phyloP scores from a whole-genome alignment of 2,329 filamentous ascomycete genomes.

The Exophiala sideris region DNA sequence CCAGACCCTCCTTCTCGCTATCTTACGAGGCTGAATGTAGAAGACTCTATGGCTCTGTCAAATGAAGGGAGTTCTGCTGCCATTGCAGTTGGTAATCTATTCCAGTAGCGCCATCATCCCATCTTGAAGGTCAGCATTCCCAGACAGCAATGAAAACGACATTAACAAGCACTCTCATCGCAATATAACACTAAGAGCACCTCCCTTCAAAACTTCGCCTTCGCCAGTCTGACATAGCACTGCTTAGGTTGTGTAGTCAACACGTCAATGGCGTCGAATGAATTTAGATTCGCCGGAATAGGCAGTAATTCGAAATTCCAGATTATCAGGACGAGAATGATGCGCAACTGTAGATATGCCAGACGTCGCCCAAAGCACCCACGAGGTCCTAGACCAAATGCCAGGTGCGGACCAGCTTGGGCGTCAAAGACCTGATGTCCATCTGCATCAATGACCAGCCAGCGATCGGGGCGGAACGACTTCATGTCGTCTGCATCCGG shows the following conservation, averaged over 20 bases:
- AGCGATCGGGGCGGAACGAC: constrained; percentile 40
- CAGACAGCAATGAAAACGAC: no score
- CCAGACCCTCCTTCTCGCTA: no score
- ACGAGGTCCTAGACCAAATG: constrained; percentile 38
- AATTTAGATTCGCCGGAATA: constrained; percentile 25
- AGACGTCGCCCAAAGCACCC: constrained; percentile 40
- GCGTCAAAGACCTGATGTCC: constrained; percentile 35
- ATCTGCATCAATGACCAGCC: constrained; percentile 34
- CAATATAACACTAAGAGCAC: no score
- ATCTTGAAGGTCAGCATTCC: no score
- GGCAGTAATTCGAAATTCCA: constrained; percentile 40
- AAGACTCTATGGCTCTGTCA: no score
- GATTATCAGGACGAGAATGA: constrained; percentile 37
- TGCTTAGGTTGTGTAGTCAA: constrained; percentile 1
- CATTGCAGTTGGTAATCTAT: no score
- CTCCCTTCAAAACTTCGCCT: no score
- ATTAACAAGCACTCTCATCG: no score
- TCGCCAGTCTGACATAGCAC: constrained; percentile 10
- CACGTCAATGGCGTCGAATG: not conserved
- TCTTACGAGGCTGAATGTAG: no score
- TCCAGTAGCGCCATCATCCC: no score
- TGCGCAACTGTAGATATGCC: constrained; percentile 37
- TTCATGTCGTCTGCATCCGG: constrained; percentile 29
- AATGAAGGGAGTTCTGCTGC: no score
- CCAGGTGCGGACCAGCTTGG: constrained; percentile 34